phyloP scores from a whole-genome alignment of 441 rosid genomes.

The Pelargonium australe region DNA sequence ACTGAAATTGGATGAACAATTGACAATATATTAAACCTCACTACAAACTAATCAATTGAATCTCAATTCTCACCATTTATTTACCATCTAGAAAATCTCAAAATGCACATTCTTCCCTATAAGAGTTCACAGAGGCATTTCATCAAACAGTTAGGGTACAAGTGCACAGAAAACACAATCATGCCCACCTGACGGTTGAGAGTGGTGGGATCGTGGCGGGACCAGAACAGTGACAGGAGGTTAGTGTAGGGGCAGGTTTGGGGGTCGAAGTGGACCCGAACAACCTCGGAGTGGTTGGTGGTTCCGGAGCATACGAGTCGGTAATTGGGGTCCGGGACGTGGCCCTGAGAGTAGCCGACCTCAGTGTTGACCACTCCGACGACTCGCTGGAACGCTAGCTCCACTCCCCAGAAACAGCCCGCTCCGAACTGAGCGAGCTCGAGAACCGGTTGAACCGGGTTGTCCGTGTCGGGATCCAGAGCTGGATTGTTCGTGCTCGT shows the following conservation, averaged over 20 bases:
- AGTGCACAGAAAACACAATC: neutral
- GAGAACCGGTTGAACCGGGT: constrained; percentile 34
- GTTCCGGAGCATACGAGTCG: constrained; percentile 43
- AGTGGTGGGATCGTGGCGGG: constrained; percentile 55
- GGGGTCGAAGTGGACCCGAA: constrained; percentile 60
- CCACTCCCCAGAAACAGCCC: constrained; percentile 71
- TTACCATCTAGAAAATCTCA: too few relatives aligned
- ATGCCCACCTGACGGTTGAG: constrained; percentile 49
- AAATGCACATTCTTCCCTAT: too few relatives aligned
- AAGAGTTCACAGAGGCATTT: neutral
- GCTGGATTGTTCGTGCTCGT: constrained; percentile 36
- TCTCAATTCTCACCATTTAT: too few relatives aligned
- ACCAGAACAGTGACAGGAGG: constrained; percentile 55
- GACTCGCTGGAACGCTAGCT: constrained; percentile 55
- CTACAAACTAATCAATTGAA: too few relatives aligned
- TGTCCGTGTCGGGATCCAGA: constrained; percentile 53
- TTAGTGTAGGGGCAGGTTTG: constrained; percentile 32
- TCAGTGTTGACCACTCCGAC: constrained; percentile 53
- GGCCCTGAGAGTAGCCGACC: constrained; percentile 65
- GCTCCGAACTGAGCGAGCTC: constrained; percentile 59
- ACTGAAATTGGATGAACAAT: too few relatives aligned
- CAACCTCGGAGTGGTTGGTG: constrained; percentile 57
- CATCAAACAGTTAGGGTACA: neutral
- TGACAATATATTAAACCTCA: too few relatives aligned
- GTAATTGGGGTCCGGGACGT: constrained; percentile 45